Base-by-base conservation (phyloP, 2,329 filamentous ascomycete genomes). In the Colletotrichum sp. region DNA sequence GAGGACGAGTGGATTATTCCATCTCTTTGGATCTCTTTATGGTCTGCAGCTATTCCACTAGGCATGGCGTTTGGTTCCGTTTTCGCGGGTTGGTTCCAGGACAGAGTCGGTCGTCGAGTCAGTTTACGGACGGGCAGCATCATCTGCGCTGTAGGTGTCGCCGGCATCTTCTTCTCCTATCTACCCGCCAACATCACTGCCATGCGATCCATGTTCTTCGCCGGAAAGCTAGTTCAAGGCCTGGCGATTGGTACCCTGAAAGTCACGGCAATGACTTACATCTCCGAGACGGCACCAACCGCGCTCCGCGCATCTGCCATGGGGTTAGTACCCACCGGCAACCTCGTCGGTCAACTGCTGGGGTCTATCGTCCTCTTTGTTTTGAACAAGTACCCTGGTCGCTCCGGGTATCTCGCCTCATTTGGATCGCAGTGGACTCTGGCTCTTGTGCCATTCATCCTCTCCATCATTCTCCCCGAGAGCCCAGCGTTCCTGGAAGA, bases 261-360 rank as follows among this genome's bases (percentile, higher is more conserved):
- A n/a, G 78, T 79, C 1, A 80, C 78, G 1, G 79, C 78, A 27
- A 74, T 81, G 12, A 82, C 81, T 1, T 82, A 97, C 71, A 78
- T 82, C 1, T 82, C 82, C 0, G 81, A 82, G 28, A 82, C 80
- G 11, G 77, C 81, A 0, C 81, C 82, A 1, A 81, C 80, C 0
- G 77, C 81, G 0, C 64, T 82, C 0, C 80, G 82, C 1, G 81
- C 78, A 8, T 76, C 81, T 1, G 79, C 79, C 0, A 82, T 82
- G 80, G 81, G 78, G 1, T n/a, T 83, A 2, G 79, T 82, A 2
- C 81, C 81, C 1, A 80, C 78, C 0, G 80, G 80, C 0, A 83
- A 79, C 3, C 65, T 83, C 0, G 28, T 82, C 0, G 81, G 81
- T 1, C 81, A 82, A 22, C 78, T 82, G 0, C 74, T 82, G 2